Percentiles rank a stretch among this genome's conserved stretches.
These are phyloP conservation scores for Botryotinia convoluta DNA, from an alignment of 2,329 filamentous ascomycete genomes.

Conservation along the genomic window DNA sequence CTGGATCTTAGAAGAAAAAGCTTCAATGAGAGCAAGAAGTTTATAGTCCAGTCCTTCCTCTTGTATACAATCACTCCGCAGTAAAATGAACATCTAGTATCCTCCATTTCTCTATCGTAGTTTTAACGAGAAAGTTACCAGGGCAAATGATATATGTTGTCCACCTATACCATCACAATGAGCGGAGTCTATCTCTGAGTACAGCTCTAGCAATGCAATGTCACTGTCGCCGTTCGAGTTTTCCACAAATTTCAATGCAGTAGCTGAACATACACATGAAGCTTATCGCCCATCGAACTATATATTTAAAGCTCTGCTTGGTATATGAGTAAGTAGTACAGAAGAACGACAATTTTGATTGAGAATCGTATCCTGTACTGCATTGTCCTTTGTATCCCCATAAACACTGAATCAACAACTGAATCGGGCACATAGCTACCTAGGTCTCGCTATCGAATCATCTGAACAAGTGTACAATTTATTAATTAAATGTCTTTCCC, in stretches of 20 bases:
- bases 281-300: too few relatives aligned
- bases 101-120: not conserved
- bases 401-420: too few relatives aligned
- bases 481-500: conserved; percentile 2
- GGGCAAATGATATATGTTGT: not conserved
- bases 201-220: not conserved
- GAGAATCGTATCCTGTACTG: not conserved
- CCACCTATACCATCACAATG: too few relatives aligned
- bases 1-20: not conserved
- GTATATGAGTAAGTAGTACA: not conserved
- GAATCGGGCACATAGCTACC: not conserved
- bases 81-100: not conserved
- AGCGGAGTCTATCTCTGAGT: too few relatives aligned
- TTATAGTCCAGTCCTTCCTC: not conserved
- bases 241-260: too few relatives aligned
- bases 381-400: not conserved
- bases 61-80: not conserved
- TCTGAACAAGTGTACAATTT: not conserved
- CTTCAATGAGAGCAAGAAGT: not conserved
- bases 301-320: not conserved
- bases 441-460: not conserved
- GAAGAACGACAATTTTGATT: too few relatives aligned
- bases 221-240: not conserved
- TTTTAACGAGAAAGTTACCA: too few relatives aligned
- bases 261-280: not conserved